Evolutionary conservation across 257 asterid genomes (phyloP), one percentile per base, ranked within the genome.

Genomic region (Solanum chiquidenum): DNA sequence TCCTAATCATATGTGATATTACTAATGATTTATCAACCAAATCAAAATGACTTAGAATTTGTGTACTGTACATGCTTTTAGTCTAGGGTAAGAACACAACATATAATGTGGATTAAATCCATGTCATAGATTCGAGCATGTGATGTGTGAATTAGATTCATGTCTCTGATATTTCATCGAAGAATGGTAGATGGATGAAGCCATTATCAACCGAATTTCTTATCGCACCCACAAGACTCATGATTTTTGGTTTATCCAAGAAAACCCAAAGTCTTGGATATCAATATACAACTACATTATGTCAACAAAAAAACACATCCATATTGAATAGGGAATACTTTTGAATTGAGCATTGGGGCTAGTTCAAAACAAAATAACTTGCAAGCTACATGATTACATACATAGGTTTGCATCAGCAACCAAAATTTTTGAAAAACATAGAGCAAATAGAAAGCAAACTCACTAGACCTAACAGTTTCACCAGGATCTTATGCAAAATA

Each of bases 381-480:
- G 16, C 40, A 38, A 23, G 62, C 87, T 44, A 12, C 62, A 34
- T 84, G 62, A 29, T 60, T 40, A 21, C 75, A 60, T 38, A 88
- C 88, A 87, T 13, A 86, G 72, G 89, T 75, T 27, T 73, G 89
- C 88, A 84, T 68, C 69, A 86, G 60, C 74, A 88, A 77, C 84
- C 85, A 85, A 75, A 11, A 75, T 76, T 40, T 52, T 34, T 52
- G 82, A 76, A 73, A 88, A 44, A 90, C 46, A 83, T 88, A 85
- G 89, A 87, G 77, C 83, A 82, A 88, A 91, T 89, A 73, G 37
- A 77, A 92, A 76, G 66, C 83, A 89, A 90, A 82, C 27, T 88
- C 88, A 89, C 88, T 89, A 90, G 85, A 91, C 60, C 87, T 87
- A 86, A 87, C 55, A 91, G 91, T 90, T 88, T 49, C 42, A 23